Evolutionary conservation across 2,329 filamentous ascomycete genomes (phyloP).

Genomic region (Dactylellina cionopaga): DNA sequence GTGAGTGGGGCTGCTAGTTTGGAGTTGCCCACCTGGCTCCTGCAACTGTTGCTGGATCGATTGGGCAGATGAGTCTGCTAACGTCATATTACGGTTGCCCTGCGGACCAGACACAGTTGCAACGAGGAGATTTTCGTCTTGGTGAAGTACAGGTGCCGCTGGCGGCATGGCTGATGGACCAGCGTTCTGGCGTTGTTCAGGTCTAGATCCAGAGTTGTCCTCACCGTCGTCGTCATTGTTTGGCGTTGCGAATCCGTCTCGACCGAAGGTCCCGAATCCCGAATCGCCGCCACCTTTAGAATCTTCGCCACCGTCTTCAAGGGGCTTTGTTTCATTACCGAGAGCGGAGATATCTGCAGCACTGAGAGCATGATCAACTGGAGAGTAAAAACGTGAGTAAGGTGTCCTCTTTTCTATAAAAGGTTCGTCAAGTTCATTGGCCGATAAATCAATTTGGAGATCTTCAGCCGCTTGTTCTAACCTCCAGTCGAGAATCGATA

Average conservation of each 20-base stretch:
- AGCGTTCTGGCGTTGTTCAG: slow-evolving; percentile 73
- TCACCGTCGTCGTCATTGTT: too few relatives aligned
- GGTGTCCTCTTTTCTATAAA: too few relatives aligned
- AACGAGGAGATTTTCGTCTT: slow-evolving; percentile 89
- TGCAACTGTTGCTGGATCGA: slow-evolving; percentile 70
- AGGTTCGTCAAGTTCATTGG: too few relatives aligned
- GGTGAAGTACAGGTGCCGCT: slow-evolving; percentile 79
- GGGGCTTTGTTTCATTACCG: too few relatives aligned
- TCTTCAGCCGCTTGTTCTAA: not conserved
- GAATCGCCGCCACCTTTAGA: too few relatives aligned
- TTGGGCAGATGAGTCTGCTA: slow-evolving; percentile 75
- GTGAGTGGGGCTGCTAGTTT: slow-evolving; percentile 63
- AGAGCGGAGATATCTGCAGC: too few relatives aligned
- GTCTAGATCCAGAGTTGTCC: too few relatives aligned
- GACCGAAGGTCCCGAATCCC: too few relatives aligned
- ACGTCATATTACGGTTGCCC: slow-evolving; percentile 82
- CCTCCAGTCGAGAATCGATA: slow-evolving; percentile 8
- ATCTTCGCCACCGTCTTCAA: too few relatives aligned
- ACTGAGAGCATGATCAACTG: too few relatives aligned
- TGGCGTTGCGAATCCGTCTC: too few relatives aligned
- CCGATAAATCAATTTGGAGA: not conserved
- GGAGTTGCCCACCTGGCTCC: slow-evolving; percentile 71
- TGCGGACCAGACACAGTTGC: slow-evolving; percentile 94
- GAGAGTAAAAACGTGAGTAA: too few relatives aligned
- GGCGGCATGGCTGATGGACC: slow-evolving; percentile 80